Conservation (phyloP, 345 rosid genomes). For the Lenwebbia sp. region DNA sequence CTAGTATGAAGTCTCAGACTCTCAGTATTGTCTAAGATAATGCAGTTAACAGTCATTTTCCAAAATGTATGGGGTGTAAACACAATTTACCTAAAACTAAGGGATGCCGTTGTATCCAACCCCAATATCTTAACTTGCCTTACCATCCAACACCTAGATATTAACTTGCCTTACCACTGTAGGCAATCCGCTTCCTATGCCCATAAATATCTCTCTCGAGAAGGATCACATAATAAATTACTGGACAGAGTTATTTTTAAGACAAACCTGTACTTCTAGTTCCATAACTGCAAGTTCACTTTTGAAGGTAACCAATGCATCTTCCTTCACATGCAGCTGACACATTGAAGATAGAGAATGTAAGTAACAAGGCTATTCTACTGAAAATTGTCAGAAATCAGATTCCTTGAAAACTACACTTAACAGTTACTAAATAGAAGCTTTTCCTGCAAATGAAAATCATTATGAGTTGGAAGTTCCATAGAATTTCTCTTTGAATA, state of each 20-base stretch:
- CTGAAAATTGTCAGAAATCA: background rate
- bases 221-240: background rate
- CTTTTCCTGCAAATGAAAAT: background rate
- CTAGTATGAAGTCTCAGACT: background rate
- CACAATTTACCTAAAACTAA: background rate
- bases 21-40: background rate
- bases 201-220: background rate
- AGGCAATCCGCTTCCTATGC: background rate
- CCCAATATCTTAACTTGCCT: background rate
- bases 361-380: background rate
- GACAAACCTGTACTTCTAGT: constrained; percentile 64
- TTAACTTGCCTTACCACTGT: background rate
- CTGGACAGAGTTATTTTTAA: background rate
- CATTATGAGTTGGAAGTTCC: background rate
- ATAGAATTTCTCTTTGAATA: background rate
- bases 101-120: background rate
- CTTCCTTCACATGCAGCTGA: constrained; percentile 52
- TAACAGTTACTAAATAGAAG: background rate
- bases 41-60: background rate
- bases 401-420: background rate
- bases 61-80: background rate
- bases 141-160: background rate
- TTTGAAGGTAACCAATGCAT: constrained; percentile 54
- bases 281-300: constrained; percentile 75
- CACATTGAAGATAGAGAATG: background rate